Percentiles rank a stretch among this genome's conserved stretches.
These are phyloP conservation scores for Geotrichum candidum DNA, from an alignment of 1,139 yeast species.

Conservation along the genomic window DNA sequence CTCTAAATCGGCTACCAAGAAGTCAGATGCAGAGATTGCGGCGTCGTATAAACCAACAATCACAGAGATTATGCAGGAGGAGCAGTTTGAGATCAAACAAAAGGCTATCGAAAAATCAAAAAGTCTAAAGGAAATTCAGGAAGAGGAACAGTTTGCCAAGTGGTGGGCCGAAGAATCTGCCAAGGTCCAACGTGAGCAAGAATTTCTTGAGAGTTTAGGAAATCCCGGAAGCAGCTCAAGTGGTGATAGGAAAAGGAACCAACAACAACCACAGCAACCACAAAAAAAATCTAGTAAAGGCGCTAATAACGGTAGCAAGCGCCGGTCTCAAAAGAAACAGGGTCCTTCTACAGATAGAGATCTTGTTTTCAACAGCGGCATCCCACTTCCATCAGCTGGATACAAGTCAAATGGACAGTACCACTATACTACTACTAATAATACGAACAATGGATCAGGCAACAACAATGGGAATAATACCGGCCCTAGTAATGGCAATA, in stretches of 20 bases:
- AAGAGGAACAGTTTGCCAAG: conserved; percentile 69
- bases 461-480: neutral
- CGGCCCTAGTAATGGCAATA: neutral
- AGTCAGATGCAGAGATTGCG: conserved; percentile 13
- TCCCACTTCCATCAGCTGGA: neutral
- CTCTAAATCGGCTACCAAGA: conserved; percentile 6
- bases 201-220: conserved; percentile 5
- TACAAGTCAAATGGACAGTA: neutral
- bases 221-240: neutral
- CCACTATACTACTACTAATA: neutral
- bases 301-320: neutral
- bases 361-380: neutral
- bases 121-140: conserved; percentile 62
- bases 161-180: conserved; percentile 79
- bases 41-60: conserved; percentile 27
- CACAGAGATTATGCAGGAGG: conserved; percentile 42
- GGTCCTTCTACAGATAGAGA: neutral
- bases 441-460: neutral
- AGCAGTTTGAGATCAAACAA: conserved; percentile 43
- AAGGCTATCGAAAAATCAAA: conserved; percentile 35
- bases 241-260: neutral
- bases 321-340: neutral
- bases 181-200: conserved; percentile 42
- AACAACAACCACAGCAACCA: neutral
- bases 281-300: neutral